phyloP scores from a whole-genome alignment of 1,284 basidiomycete species.

The Coniophora puteana region DNA sequence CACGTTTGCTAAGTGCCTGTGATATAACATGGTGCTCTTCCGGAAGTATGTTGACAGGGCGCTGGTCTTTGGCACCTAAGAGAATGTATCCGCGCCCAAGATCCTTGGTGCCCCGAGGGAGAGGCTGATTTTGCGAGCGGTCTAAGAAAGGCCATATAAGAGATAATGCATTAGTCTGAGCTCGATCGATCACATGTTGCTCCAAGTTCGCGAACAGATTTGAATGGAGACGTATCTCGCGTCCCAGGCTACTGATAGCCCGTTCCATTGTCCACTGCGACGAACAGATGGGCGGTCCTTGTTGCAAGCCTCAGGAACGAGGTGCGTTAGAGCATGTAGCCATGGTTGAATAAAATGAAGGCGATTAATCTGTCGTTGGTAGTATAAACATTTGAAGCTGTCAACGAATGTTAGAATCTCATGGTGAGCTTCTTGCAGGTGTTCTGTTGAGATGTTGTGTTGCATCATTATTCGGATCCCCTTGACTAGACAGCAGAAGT shows the following conservation, averaged over 20 bases:
- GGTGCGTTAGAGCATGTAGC: background rate
- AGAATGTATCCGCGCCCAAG: background rate
- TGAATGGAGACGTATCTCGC: background rate
- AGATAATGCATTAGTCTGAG: background rate
- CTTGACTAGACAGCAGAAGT: background rate
- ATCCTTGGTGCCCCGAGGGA: background rate
- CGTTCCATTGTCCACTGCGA: background rate
- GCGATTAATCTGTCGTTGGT: background rate
- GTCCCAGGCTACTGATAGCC: background rate
- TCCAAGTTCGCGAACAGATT: background rate
- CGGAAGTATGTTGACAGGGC: background rate
- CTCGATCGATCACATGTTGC: background rate
- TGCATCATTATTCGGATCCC: background rate
- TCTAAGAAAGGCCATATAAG: too few species aligned
- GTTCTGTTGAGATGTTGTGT: background rate
- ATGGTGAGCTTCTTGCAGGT: background rate
- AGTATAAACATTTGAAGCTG: background rate
- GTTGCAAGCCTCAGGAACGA: background rate
- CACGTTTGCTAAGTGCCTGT: conserved; percentile 1
- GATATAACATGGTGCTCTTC: conserved; percentile 9
- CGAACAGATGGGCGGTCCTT: background rate
- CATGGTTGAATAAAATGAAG: background rate
- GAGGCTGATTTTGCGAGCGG: background rate
- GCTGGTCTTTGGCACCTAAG: conserved; percentile 5
- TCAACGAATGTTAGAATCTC: background rate